phyloP scores from a whole-genome alignment of 345 rosid species.

The Syzygium grande region DNA sequence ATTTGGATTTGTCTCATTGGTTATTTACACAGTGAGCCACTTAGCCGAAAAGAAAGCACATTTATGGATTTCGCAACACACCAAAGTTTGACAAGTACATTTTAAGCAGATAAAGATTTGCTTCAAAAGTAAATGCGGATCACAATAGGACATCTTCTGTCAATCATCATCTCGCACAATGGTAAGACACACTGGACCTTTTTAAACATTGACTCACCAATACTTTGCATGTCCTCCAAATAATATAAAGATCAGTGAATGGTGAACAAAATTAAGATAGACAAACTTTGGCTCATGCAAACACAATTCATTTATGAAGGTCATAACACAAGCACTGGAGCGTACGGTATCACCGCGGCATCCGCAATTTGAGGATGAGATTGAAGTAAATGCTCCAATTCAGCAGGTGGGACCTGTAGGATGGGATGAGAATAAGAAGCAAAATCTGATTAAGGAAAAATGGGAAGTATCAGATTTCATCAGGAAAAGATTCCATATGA shows the following conservation, averaged over 20 bases:
- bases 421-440: background rate
- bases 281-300: background rate
- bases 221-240: background rate
- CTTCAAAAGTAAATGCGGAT: background rate
- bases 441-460: background rate
- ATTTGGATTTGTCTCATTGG: background rate
- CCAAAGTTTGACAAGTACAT: background rate
- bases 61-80: background rate
- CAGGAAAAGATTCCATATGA: background rate
- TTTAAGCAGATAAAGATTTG: background rate
- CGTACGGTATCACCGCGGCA: constrained; percentile 93
- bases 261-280: background rate
- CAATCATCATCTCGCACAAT: background rate
- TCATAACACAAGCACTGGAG: background rate
- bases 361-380: constrained; percentile 68
- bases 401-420: constrained; percentile 86
- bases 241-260: background rate
- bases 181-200: background rate
- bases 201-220: background rate
- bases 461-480: background rate
- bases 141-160: background rate
- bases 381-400: constrained; percentile 72
- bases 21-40: background rate
- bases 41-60: background rate
- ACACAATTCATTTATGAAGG: background rate